A percentile compares a stretch with the other conserved stretches of the same genome.
phyloP scores from a whole-genome alignment of 2,329 filamentous ascomycete species.

The Eutypa lata region DNA sequence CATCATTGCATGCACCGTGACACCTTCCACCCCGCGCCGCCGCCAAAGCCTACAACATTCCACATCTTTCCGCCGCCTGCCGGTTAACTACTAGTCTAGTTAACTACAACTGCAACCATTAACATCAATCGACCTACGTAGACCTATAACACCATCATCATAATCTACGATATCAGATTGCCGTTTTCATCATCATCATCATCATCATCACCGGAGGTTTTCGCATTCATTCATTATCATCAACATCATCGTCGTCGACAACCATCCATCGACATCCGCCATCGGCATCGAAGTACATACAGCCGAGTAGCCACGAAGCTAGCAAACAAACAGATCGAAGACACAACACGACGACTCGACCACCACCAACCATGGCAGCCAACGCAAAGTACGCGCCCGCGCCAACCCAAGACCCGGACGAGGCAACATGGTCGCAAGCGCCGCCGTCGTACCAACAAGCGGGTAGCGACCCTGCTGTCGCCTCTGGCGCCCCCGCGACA shows the following conservation, averaged over 20 bases:
- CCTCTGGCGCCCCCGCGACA: slow-evolving; percentile 42
- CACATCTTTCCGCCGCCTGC: background rate
- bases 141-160: too few relatives aligned
- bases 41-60: background rate
- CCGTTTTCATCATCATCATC: too few relatives aligned
- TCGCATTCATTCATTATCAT: too few relatives aligned
- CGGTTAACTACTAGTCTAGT: background rate
- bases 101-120: too few relatives aligned
- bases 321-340: slow-evolving; percentile 1
- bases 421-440: slow-evolving; percentile 61
- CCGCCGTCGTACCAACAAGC: slow-evolving; percentile 71
- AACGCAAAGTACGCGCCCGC: slow-evolving; percentile 81
- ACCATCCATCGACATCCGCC: too few relatives aligned
- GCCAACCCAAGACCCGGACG: slow-evolving; percentile 82
- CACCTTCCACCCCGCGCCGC: background rate
- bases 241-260: too few relatives aligned
- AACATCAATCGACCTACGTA: too few relatives aligned
- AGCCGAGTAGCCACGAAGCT: too few relatives aligned
- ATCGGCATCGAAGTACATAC: too few relatives aligned
- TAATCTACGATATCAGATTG: too few relatives aligned
- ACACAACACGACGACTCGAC: background rate
- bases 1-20: background rate
- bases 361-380: slow-evolving; percentile 55
- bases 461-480: slow-evolving; percentile 38
- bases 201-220: too few relatives aligned